Conservation (phyloP, 768 basidiomycete species). For the Suillus tomentosus region DNA sequence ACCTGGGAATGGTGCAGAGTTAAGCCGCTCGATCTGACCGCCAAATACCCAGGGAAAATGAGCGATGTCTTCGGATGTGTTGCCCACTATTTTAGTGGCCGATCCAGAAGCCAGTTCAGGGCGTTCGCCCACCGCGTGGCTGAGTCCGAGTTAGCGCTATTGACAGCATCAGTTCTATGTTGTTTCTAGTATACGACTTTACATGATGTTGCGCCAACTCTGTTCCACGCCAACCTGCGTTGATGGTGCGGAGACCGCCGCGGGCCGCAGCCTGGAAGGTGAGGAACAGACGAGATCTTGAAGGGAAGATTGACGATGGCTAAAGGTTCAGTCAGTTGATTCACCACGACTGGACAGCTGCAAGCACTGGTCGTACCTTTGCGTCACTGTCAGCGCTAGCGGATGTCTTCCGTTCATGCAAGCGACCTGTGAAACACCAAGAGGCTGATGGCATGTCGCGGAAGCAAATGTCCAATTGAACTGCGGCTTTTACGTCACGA, state of each 20-base stretch:
- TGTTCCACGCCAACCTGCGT: not conserved
- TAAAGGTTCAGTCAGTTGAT: no score
- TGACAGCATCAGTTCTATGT: not conserved
- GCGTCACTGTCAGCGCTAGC: not conserved
- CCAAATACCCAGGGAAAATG: not conserved
- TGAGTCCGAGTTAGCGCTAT: not conserved
- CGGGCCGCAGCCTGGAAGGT: not conserved
- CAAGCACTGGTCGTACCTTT: not conserved
- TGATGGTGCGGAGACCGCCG: constrained; percentile 1
- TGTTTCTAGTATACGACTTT: not conserved
- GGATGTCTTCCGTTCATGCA: not conserved
- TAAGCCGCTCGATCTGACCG: not conserved
- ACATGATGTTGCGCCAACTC: not conserved
- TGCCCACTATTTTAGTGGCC: not conserved
- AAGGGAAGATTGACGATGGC: not conserved
- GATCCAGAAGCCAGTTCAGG: constrained; percentile 1
- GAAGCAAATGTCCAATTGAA: not conserved
- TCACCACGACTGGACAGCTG: not conserved
- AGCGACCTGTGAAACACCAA: not conserved
- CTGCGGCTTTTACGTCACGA: constrained; percentile 28
- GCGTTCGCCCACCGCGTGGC: not conserved
- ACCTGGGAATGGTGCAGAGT: not conserved
- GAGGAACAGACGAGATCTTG: not conserved
- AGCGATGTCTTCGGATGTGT: not conserved
- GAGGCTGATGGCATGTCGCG: not conserved